Base-by-base conservation (phyloP, 225 moss, liverwort and hornwort genomes). In the Climacium dendroides region DNA sequence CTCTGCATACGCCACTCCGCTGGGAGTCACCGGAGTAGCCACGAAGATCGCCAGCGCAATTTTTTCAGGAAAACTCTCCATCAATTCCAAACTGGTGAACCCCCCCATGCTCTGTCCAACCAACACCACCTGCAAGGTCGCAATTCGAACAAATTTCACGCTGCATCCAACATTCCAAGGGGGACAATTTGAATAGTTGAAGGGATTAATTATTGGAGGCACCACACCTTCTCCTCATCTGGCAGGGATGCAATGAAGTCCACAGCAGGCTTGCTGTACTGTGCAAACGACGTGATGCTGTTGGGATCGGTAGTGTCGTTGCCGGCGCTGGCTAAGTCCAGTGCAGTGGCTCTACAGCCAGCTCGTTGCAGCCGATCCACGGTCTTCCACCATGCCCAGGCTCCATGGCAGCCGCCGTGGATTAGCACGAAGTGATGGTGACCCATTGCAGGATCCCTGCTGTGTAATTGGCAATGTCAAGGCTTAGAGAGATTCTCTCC, bases 241-340 rank as follows among this genome's bases (percentile, higher is more conserved):
- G 81, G 85, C 67, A 89, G 55, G 26, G 87, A 62, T 35, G 47
- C 81, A 41, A 86, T 7, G 65, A 90, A 75, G 67, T 92, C 75
- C 57, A 81, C 65, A 37, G 84, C 83, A 84, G 89, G 92, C 78
- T 89, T 87, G n/a, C 22, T 69, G 67, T 89, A 89, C 50, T 89
- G 86, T 24, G 78, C 29, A 28, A 85, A 86, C 43, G 69, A 69
- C 30, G 88, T 87, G 86, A 93, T n/a, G 63, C 83, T 78, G 25
- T 93, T 83, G 37, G 89, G 84, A 67, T 90, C 88, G 19, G 83
- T 60, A 24, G 54, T 63, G 78, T 89, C 74, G 71, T 77, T 77
- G 64, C 89, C 91, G 52, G 88, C 88, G 71, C 83, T 83, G 26
- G 16, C 32, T 28, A 89, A 84, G 80, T 89, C 92, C 87, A 87